Evolutionary conservation across 2,329 filamentous ascomycete genomes (phyloP).

Genomic region (Exophiala sideris): DNA sequence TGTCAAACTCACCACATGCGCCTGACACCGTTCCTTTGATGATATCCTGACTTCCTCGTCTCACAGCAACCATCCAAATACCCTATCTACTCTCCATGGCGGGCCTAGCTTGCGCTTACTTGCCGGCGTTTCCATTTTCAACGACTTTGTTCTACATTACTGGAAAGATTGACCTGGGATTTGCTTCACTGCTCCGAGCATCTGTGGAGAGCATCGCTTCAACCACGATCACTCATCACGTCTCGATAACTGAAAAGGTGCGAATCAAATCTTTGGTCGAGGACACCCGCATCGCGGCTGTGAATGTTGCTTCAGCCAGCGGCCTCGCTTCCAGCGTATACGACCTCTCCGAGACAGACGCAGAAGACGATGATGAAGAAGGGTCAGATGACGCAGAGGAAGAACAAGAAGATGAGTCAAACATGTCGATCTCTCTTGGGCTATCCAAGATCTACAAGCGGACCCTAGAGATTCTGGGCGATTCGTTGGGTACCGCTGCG

Average conservation of each 20-base stretch:
- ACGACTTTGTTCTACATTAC: constrained; percentile 69
- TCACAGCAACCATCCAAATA: constrained; percentile 70
- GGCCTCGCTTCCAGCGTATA: constrained; percentile 10
- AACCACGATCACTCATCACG: constrained; percentile 56
- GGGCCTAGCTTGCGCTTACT: constrained; percentile 66
- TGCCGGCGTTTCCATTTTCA: constrained; percentile 67
- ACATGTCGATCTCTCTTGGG: constrained; percentile 17
- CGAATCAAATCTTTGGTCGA: constrained; percentile 52
- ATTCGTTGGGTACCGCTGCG: constrained; percentile 8
- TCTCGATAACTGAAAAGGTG: constrained; percentile 81
- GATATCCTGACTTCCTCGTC: constrained; percentile 11
- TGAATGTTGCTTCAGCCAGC: constrained; percentile 22
- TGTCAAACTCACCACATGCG: no score
- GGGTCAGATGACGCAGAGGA: constrained; percentile 5
- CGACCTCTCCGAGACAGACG: constrained; percentile 17
- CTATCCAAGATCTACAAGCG: constrained; percentile 25
- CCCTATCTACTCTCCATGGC: constrained; percentile 79
- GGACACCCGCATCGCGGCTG: constrained; percentile 24
- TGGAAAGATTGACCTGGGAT: constrained; percentile 77
- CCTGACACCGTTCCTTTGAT: not conserved
- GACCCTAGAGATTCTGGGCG: constrained; percentile 29
- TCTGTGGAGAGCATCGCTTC: constrained; percentile 56
- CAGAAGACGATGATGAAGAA: constrained; percentile 20
- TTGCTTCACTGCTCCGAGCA: constrained; percentile 65
- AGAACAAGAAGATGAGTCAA: constrained; percentile 1